These are phyloP conservation scores for Zymoseptoria ardabiliae DNA, from an alignment of 2,329 filamentous ascomycete species.

Conservation along the genomic window DNA sequence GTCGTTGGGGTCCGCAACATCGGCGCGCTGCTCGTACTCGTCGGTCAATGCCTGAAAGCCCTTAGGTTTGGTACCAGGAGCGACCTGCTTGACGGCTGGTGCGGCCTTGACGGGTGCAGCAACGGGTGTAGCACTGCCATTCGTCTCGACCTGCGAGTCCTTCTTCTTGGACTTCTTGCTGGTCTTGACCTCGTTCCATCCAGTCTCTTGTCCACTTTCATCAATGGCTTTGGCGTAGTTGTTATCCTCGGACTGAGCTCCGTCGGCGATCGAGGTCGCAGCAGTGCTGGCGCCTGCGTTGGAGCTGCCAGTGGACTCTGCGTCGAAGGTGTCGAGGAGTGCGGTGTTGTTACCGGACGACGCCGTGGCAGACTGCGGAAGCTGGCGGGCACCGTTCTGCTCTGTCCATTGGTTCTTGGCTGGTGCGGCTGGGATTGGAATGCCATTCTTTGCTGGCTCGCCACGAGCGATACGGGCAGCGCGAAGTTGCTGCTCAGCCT, in stretches of 20 bases:
- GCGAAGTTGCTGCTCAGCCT: constrained; percentile 77
- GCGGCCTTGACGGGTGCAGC: constrained; percentile 4
- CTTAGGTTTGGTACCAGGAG: constrained; percentile 14
- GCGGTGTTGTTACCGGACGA: constrained; percentile 6
- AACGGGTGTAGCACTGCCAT: constrained; percentile 13
- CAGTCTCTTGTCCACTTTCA: constrained; percentile 44
- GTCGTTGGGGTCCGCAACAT: constrained; percentile 19
- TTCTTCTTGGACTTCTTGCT: constrained; percentile 49
- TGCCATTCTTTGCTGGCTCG: constrained; percentile 72
- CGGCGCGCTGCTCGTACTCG: constrained; percentile 15
- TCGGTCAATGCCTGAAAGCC: constrained; percentile 20
- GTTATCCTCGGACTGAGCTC: constrained; percentile 49
- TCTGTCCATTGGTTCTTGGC: constrained; percentile 49
- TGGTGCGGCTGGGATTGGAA: constrained; percentile 41
- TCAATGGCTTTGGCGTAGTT: constrained; percentile 47
- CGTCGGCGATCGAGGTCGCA: constrained; percentile 34
- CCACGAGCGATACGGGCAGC: constrained; percentile 75
- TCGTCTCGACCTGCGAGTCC: constrained; percentile 25
- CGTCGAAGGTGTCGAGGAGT: constrained; percentile 47
- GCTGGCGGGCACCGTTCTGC: constrained; percentile 13
- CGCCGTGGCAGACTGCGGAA: constrained; percentile 2
- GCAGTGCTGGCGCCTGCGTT: constrained; percentile 32
- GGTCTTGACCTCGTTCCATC: constrained; percentile 55
- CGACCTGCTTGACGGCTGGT: constrained; percentile 7
- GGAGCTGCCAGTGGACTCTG: constrained; percentile 34